Evolutionary conservation across 352 stramenopile genomes (phyloP), one percentile per base, ranked within the genome.

Genomic region (Phytophthora nicotianae): DNA sequence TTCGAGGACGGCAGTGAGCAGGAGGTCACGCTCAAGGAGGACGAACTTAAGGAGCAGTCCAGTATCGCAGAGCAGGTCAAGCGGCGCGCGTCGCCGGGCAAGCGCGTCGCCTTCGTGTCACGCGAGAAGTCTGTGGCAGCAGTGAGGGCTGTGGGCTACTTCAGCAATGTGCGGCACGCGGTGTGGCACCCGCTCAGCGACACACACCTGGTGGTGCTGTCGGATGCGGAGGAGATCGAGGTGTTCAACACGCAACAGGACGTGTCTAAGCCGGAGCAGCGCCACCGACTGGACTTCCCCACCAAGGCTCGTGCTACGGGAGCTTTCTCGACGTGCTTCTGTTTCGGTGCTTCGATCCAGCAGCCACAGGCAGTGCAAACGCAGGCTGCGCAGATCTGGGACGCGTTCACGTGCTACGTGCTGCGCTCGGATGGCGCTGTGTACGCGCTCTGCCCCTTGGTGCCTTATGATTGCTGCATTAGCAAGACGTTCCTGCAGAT

Each of bases 161-260:
- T 90, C 40, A 64, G 68, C 20, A 76, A 59, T 41, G 77, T 90
- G 40, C 60, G 68, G 23, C 77, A 92, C 40, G 81, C 69, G 1
- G 66, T 74, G 24, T 94, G 86, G 86, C 83, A 94, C 41, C 78
- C 83, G 19, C 74, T 91, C 9, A 91, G 83, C 53, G 79, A 90
- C 67, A 62, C 52, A 26, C 86, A 94, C 50, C 17, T 93, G n/a
- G 79, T 87, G 19, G 77, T 89, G 50, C 71, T 94, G 24, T 90
- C 80, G 21, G 83, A 91, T 52, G 79, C 75, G 0, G 86, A 94
- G 38, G 86, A 94, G 62, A 52, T 94, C n/a, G 65, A 71, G 20
- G 54, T 94, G 16, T 91, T 90, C 45, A 87, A 89, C 65, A 74
- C 83, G 19, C 58, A 68, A 13, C 73, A 86, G 27, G 83, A 91